Percentiles rank a stretch among this genome's conserved stretches.
Conservation (phyloP, 768 basidiomycete species). For the Leccinellum rugosiceps region DNA sequence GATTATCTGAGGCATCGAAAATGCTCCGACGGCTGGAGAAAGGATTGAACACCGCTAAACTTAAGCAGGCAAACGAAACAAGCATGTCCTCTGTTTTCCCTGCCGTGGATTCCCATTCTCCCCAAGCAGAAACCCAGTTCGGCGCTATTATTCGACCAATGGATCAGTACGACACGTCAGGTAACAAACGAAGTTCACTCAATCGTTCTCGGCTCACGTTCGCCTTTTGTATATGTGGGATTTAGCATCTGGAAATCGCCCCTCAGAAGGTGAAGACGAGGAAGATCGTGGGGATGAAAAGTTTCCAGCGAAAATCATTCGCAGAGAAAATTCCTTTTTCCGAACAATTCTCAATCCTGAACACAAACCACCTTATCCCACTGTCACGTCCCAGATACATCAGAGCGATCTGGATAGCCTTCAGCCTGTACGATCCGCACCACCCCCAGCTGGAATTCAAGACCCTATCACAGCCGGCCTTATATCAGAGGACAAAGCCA, state of each 20-base stretch:
- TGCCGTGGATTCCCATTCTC: conserved; percentile 30
- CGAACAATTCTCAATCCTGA: conserved; percentile 78
- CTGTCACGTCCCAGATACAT: conserved; percentile 28
- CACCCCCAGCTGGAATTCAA: conserved; percentile 39
- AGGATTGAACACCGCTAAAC: conserved; percentile 71
- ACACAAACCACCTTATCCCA: conserved; percentile 39
- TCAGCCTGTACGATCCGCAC: conserved; percentile 32
- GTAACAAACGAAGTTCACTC: conserved; percentile 11
- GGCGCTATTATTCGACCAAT: conserved; percentile 29
- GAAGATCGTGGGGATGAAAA: conserved; percentile 67
- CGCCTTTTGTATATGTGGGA: conserved; percentile 2
- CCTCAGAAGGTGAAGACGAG: conserved; percentile 52
- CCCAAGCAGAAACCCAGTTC: conserved; percentile 27
- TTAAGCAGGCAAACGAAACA: conserved; percentile 51
- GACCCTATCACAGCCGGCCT: conserved; percentile 76
- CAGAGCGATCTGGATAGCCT: conserved; percentile 37
- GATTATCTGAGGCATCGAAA: conserved; percentile 85
- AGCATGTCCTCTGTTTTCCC: conserved; percentile 32
- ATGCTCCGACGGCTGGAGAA: conserved; percentile 87
- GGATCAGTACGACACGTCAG: conserved; percentile 30
- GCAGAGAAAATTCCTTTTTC: conserved; percentile 78
- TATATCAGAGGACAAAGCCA: conserved; percentile 66
- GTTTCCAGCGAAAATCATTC: conserved; percentile 73
- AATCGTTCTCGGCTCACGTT: conserved; percentile 3
- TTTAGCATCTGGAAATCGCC: conserved; percentile 23